phyloP scores from a whole-genome alignment of 805 yeast genomes.

The Cyberlindnera lachancei region DNA sequence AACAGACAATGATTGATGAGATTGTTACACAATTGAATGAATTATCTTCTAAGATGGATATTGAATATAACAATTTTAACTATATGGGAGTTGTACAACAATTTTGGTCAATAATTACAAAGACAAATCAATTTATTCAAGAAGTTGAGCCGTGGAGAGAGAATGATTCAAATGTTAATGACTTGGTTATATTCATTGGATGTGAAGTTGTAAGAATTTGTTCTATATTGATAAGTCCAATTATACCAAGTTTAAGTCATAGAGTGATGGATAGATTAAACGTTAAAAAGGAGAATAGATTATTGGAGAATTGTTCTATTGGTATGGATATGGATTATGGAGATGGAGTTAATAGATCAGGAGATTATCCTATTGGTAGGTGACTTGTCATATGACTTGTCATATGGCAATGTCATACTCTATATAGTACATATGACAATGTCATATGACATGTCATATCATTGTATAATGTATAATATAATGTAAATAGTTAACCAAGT shows the following conservation, averaged over 20 bases:
- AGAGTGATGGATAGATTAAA: conserved; percentile 55
- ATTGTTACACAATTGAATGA: conserved; percentile 28
- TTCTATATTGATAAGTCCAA: conserved; percentile 61
- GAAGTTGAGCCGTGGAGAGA: conserved; percentile 70
- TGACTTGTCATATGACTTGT: no score
- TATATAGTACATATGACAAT: no score
- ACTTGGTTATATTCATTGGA: conserved; percentile 52
- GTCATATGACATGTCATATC: no score
- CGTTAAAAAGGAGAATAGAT: conserved; percentile 45
- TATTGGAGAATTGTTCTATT: conserved; percentile 35
- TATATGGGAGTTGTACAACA: conserved; percentile 47
- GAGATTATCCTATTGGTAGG: conserved; percentile 42
- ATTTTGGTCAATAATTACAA: conserved; percentile 52
- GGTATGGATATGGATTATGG: conserved; percentile 65
- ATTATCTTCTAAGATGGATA: conserved; percentile 33
- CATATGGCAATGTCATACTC: no score
- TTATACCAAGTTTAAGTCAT: conserved; percentile 60
- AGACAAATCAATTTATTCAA: conserved; percentile 64
- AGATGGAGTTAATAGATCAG: conserved; percentile 39
- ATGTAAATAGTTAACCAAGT: no score
- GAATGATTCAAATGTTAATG: conserved; percentile 32
- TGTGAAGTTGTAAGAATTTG: conserved; percentile 65
- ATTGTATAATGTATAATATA: no score
- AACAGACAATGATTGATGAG: conserved; percentile 6
- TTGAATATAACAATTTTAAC: conserved; percentile 38